Percentiles rank a stretch among this genome's conserved stretches.
Conservation (phyloP, 768 basidiomycete genomes). For the Panaeolus cyanescens region DNA sequence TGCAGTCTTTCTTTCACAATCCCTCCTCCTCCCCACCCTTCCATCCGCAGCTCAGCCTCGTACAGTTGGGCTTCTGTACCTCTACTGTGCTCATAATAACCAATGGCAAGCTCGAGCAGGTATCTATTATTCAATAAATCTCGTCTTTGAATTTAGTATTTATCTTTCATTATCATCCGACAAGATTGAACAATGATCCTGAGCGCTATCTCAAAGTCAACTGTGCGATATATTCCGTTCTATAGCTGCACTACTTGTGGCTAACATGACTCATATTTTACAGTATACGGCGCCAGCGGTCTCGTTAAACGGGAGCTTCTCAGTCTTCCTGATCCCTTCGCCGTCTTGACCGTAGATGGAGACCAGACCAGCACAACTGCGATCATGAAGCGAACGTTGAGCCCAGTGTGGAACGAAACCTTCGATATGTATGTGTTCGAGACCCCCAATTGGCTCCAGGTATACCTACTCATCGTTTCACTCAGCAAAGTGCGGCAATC, state of each 20-base stretch:
- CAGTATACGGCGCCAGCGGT: constrained; percentile 77
- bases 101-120: constrained; percentile 28
- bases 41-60: constrained; percentile 4
- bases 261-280: constrained; percentile 2
- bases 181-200: constrained; percentile 46
- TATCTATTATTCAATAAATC: constrained; percentile 15
- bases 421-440: constrained; percentile 72
- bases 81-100: background rate
- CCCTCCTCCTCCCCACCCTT: background rate
- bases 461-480: constrained; percentile 11
- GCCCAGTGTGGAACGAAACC: constrained; percentile 81
- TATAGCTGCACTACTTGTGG: constrained; percentile 1
- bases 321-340: constrained; percentile 86
- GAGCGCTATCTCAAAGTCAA: constrained; percentile 52
- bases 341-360: constrained; percentile 83
- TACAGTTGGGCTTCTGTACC: background rate
- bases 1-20: background rate
- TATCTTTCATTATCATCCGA: constrained; percentile 12
- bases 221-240: constrained; percentile 33
- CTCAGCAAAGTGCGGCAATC: constrained; percentile 68
- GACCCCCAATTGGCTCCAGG: constrained; percentile 15
- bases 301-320: constrained; percentile 79
- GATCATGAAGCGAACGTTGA: constrained; percentile 67
- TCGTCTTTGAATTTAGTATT: background rate
- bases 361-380: constrained; percentile 81